Base-by-base conservation (phyloP, 2,329 filamentous ascomycete species). In the Fusarium domesticum region DNA sequence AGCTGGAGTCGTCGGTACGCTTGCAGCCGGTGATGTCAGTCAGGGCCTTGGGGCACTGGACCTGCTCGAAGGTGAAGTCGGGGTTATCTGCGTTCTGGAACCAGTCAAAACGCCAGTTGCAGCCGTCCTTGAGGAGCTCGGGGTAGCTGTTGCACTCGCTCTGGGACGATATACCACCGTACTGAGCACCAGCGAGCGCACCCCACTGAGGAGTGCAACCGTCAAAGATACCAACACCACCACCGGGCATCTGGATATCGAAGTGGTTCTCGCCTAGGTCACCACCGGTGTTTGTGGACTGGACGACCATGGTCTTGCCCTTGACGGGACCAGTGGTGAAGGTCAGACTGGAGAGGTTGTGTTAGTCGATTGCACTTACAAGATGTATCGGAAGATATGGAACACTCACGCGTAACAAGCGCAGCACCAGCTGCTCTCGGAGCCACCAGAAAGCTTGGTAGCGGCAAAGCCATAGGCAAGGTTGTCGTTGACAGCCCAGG, bases 401-500 rank as follows among this genome's bases (percentile, higher is more conserved):
- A 32, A 18, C 15, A 56, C 66, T 58, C 37, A 70, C 66, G 78
- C 71, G 58, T 83, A 85, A 64, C 81, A 85, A 38, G 74, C 76
- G 60, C 83, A 87, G 68, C 83, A 87, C 78, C 80, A 84, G n/a
- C 66, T 71, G 1, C 70, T 66, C 62, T 85, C 83, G 3, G 69
- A 74, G 32, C 74, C 72, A 17, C 78, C 78, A 2, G 62, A 59
- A 51, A 85, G 71, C 38, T 69, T 72, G 7, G 79, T 80, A 11
- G 83, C 82, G 2, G 83, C 80, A 57, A 81, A 86, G 12, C 83
- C 83, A 57, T 85, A 86, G 15, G 80, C 73, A 11, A 82, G 56
- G 8, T 69, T 69, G 39, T 80, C 75, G 57, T 74, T 78, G 48
- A 84, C 70, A 5, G 77, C 78, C 76, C 77, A 85, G 1, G 83